Base-by-base conservation (phyloP, 106 monocot species). In the Cymbidium sinense region DNA sequence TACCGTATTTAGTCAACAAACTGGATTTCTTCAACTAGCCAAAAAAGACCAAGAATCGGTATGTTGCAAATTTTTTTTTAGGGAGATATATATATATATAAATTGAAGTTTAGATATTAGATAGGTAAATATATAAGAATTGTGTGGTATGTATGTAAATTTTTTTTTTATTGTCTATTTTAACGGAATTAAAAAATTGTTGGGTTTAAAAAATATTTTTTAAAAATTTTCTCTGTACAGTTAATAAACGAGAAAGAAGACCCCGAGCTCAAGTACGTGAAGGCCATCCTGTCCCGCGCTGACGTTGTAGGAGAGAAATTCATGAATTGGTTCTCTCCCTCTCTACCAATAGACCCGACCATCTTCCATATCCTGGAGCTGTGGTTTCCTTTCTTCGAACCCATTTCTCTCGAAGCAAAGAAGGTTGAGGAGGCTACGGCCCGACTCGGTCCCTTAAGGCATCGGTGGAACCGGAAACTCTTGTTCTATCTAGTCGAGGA, bases 361-460 rank as follows among this genome's bases (percentile, higher is more conserved):
- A 71, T 94, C 54, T 94, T 96, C 82, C 86, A 91, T 79, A 84
- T 81, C 61, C 85, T 96, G n/a, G 96, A 96, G 84, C 83, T 88
- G 25, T 15, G 69, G 69, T 15, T 47, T 47, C 47, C 47, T 47
- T 47, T 47, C 47, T 47, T 47, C 47, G 47, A 47, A 15, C 17
- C 47, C 47, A 13, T 47, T 13, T 47, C 47, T 11, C 47, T 11
- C 15, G 47, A 47, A 13, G 47, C 47, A 13, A 13, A 47, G 2
- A 47, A 47, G 47, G 13, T 47, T 13, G 47, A 69, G 17, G 69
- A 76, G 82, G 73, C 79, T 79, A 33, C 74, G 84, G 1, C 23
- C 76, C 34, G 61, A 34, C 50, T 54, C 54, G 82, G 84, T 37
- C 65, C 79, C 5, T 30, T 91, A 1, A 76, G 79, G 19, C 88